phyloP scores from a whole-genome alignment of 257 asterid species.

The Primulina huaijiensis region DNA sequence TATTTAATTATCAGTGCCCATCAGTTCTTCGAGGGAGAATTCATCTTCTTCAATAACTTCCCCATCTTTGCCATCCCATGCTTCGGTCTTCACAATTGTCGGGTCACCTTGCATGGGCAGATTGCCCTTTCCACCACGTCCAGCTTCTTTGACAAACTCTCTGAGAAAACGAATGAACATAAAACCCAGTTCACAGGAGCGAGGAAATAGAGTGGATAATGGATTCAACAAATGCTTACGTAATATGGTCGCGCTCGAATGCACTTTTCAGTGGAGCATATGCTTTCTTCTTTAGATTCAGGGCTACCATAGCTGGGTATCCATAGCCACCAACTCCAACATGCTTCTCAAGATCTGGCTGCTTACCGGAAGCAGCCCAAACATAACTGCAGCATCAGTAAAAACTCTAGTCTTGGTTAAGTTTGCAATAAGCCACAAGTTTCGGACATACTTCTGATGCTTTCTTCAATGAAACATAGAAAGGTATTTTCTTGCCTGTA shows the following conservation, averaged over 20 bases:
- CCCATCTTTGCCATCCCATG: slow-evolving; percentile 97
- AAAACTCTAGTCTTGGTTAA: slow-evolving; percentile 9
- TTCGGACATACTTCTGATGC: neutral
- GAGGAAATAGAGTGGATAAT: neutral
- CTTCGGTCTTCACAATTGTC: slow-evolving; percentile 51
- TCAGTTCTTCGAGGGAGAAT: slow-evolving; percentile 90
- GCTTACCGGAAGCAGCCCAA: slow-evolving; percentile 94
- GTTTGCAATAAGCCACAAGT: neutral
- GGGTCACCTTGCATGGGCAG: slow-evolving; percentile 59
- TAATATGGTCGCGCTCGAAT: slow-evolving; percentile 60
- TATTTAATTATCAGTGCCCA: slow-evolving; percentile 76
- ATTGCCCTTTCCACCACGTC: slow-evolving; percentile 82
- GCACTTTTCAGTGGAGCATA: slow-evolving; percentile 86
- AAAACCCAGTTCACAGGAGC: neutral
- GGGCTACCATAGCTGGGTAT: slow-evolving; percentile 88
- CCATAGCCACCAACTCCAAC: slow-evolving; percentile 97
- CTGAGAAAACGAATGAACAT: slow-evolving; percentile 35
- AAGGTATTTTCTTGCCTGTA: slow-evolving; percentile 56
- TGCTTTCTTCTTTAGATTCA: slow-evolving; percentile 76
- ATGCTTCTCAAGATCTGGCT: slow-evolving; percentile 76
- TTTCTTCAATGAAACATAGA: slow-evolving; percentile 14
- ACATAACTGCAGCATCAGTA: slow-evolving; percentile 56
- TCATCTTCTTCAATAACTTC: slow-evolving; percentile 86
- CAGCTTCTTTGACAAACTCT: slow-evolving; percentile 81
- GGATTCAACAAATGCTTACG: slow-evolving; percentile 38